Conservation (phyloP, 139 green algal species). For the Nannochloris sp. region DNA sequence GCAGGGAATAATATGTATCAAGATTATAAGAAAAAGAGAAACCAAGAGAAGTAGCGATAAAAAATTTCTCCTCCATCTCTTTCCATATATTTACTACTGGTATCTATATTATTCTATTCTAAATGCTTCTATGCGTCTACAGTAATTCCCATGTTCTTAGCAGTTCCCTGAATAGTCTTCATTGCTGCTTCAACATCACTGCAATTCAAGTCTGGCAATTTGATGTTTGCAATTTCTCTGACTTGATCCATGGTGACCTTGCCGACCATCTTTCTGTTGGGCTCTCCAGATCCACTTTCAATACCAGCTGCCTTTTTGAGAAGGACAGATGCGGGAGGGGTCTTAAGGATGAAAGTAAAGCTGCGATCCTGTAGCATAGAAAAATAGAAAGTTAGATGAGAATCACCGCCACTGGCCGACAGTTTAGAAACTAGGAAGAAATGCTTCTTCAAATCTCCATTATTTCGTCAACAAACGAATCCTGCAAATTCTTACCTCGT, state of each 20-base stretch:
- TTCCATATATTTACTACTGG: background rate
- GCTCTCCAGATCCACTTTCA: conserved; percentile 68
- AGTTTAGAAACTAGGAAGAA: no score
- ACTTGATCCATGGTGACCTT: conserved; percentile 84
- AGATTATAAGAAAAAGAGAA: no score
- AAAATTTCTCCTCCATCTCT: background rate
- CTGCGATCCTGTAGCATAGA: conserved; percentile 73
- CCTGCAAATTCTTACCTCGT: conserved; percentile 69
- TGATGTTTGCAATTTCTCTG: conserved; percentile 92
- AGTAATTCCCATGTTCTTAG: conserved; percentile 94
- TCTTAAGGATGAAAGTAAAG: conserved; percentile 99
- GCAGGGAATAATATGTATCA: no score
- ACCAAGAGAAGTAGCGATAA: no score
- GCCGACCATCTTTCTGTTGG: conserved; percentile 73
- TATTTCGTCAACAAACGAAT: background rate
- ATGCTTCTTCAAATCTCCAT: conserved; percentile 9
- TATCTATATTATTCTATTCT: background rate
- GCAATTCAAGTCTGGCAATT: conserved; percentile 96
- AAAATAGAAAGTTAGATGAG: background rate
- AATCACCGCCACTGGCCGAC: no score
- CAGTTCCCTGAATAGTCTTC: conserved; percentile 87
- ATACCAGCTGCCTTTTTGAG: conserved; percentile 92
- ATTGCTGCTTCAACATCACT: conserved; percentile 82
- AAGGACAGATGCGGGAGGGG: conserved; percentile 88
- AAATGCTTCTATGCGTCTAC: conserved; percentile 22